These are phyloP conservation scores for Lyophyllum atratum DNA, from an alignment of 768 basidiomycete species.

Conservation along the genomic window DNA sequence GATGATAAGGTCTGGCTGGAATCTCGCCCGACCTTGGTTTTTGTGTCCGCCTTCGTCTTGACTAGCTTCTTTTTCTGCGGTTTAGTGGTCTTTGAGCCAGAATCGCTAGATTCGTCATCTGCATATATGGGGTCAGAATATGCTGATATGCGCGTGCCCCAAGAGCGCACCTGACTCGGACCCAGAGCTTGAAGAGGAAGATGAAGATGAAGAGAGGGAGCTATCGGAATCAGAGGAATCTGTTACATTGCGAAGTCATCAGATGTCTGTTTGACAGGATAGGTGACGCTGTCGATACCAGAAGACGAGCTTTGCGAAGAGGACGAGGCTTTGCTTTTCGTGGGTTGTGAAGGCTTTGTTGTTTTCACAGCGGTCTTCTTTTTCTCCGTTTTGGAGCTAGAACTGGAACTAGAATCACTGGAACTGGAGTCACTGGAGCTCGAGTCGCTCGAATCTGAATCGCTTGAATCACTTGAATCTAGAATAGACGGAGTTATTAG, in stretches of 20 bases:
- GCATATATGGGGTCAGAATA: neutral
- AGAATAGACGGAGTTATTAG: neutral
- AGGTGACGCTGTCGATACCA: conserved; percentile 1
- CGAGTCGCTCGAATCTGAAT: conserved; percentile 27
- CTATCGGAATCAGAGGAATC: conserved; percentile 20
- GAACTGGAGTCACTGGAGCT: conserved; percentile 15
- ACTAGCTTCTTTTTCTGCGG: conserved; percentile 9
- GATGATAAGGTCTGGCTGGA: conserved; percentile 23
- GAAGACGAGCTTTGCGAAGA: conserved; percentile 15
- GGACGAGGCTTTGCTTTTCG: neutral
- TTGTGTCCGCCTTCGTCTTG: conserved; percentile 8
- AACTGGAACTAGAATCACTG: conserved; percentile 34
- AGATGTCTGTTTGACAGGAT: neutral
- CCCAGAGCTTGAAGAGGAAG: conserved; percentile 27
- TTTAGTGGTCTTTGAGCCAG: conserved; percentile 7
- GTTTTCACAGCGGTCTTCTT: conserved; percentile 4
- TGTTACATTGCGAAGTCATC: neutral
- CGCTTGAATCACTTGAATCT: conserved; percentile 17
- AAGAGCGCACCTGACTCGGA: conserved; percentile 29
- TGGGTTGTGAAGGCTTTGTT: conserved; percentile 4
- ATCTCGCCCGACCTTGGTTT: conserved; percentile 11
- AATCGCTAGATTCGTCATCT: conserved; percentile 42
- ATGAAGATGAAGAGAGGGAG: conserved; percentile 23
- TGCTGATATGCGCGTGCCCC: conserved; percentile 8
- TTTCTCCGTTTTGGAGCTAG: conserved; percentile 8